Base-by-base conservation (phyloP, 2,329 filamentous ascomycete genomes). In the Arthrinium puccinioides region DNA sequence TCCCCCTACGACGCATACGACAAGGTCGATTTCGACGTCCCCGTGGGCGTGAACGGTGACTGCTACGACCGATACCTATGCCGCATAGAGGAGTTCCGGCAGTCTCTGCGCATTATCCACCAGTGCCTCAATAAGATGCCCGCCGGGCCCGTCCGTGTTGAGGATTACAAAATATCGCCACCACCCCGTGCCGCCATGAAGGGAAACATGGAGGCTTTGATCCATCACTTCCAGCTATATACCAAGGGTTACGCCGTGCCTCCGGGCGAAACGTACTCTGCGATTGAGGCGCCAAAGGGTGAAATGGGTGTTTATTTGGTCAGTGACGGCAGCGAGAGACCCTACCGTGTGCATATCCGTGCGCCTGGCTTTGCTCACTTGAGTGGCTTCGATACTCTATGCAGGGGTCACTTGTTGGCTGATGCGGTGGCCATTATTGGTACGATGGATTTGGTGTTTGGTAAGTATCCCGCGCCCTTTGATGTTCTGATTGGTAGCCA, bases 81-180 rank as follows among this genome's bases (percentile, higher is more conserved):
- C 79, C 87, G 92, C 55, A 98, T 98, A 90, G 90, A 97, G 67
- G 92, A 98, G 69, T 98, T 98, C 79, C 81, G 92, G 49, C 92
- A 98, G 67, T 95, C 87, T 16, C 82, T 98, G 44, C 84, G 92
- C 55, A 98, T 98, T 65, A 96, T 98, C 60, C 83, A 94, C 74
- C 92, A 98, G 67, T 98, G 92, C 65, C 70, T 98, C 53, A 97
- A 98, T 76, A 87, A 98, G 73, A 98, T 98, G 87, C 90, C 92
- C 33, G 76, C 86, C 33, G 92, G 92, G 20, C 92, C 92, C 36
- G 78, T 97, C 59, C 85, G 89, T 51, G 87, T 96, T 28, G 92
- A 98, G 67, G 92, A 98, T 67, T 98, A 97, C 80, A 98, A 98
- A 78, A 79, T 98, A 56, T 84, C 87, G 3, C 92, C 92, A 16